Base-by-base conservation (phyloP, 148 eudicot species). In the Chenopodium suecicum region DNA sequence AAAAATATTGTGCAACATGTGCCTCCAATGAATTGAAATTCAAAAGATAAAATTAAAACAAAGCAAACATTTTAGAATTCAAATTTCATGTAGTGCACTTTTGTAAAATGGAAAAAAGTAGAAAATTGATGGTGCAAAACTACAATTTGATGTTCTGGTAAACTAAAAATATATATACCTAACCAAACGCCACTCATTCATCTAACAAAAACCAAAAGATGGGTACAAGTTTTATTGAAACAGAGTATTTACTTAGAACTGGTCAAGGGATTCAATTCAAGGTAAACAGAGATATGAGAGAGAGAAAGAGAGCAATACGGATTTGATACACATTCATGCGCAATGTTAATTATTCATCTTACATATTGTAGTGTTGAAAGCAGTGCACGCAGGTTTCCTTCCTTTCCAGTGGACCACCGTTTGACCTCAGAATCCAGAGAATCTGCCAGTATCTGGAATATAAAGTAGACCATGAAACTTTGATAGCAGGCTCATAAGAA, bases 311-410 rank as follows among this genome's bases (percentile, higher is more conserved):
- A 64, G 46, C 37, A 41, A 16, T 80, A 46, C 7, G 17, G 69
- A 46, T 16, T n/a, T 34, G 68, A 47, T 9, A 80, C 19, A 77
- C 46, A 74, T 34, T 63, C 12, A 77, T 65, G 31, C 20, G 76
- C 65, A 37, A 75, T 13, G 37, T 48, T 44, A 34, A 70, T 62
- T 77, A 50, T 47, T 50, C 19, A 48, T 63, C 98, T 67, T 90
- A 97, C 99, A 89, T 97, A 91, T 90, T 97, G 99, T 82, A 97
- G 87, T 23, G 98, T 97, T 17, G 99, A 97, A 82, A 97, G 99
- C 80, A 97, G 80, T 60, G 98, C 90, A 58, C 97, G 95, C 88
- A 97, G 83, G 86, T 97, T 94, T 62, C 98, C 94, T 72, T 94
- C 98, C 88, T 97, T 97, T 66, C 99, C 99, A 77, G 84, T 87